These are phyloP conservation scores for Colletotrichum godetiae DNA, from an alignment of 2,329 filamentous ascomycete genomes.

Conservation along the genomic window DNA sequence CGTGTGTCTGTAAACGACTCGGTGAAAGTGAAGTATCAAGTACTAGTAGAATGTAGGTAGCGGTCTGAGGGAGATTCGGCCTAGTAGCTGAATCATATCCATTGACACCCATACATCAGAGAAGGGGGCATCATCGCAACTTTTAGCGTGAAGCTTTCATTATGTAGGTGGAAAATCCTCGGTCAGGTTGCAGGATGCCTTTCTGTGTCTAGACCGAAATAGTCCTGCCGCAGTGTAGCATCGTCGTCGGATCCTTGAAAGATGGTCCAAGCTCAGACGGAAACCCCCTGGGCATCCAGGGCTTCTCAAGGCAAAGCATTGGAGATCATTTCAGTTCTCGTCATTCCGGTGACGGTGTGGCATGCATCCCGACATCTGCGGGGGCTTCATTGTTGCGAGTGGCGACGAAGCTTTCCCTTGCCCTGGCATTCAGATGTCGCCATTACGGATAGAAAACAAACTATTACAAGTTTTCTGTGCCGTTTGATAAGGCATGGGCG, in stretches of 20 bases:
- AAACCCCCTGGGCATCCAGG: neutral
- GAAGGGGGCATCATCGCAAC: neutral
- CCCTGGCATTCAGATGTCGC: neutral
- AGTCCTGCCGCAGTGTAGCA: neutral
- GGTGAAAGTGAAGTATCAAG: neutral
- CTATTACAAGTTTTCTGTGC: neutral
- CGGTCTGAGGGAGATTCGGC: neutral
- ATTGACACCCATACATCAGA: neutral
- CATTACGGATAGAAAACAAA: neutral
- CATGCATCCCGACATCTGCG: neutral
- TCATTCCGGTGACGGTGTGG: neutral
- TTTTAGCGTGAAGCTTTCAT: neutral
- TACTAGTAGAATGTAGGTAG: neutral
- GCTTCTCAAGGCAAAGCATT: neutral
- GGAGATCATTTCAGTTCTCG: neutral
- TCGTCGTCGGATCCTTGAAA: neutral
- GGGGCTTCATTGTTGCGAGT: neutral
- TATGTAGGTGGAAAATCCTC: neutral
- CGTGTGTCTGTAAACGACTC: neutral
- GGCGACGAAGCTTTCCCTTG: neutral
- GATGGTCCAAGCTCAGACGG: neutral
- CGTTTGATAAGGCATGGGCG: neutral
- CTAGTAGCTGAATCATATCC: neutral
- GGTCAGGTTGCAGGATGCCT: neutral
- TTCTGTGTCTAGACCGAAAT: neutral